Conservation (phyloP, 2,329 filamentous ascomycete species). For the Colletotrichum sp. region DNA sequence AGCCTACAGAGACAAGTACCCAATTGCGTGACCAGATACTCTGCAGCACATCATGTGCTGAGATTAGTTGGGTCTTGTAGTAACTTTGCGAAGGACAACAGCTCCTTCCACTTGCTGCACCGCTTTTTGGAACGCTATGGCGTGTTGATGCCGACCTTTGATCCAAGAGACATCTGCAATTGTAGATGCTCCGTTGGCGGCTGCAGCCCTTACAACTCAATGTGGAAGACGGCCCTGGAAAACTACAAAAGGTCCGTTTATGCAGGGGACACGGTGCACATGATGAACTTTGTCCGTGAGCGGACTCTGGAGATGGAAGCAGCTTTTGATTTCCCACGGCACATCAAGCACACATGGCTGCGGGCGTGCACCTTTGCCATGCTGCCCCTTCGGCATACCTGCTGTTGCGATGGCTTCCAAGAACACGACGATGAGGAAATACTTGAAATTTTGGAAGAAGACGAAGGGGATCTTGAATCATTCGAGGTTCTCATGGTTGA, state of each 20-base stretch:
- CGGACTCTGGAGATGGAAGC: no score
- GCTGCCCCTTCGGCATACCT: background rate
- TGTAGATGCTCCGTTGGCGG: background rate
- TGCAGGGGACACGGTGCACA: no score
- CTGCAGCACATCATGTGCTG: no score
- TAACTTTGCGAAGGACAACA: no score
- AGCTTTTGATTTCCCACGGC: background rate
- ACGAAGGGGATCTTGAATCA: fast-evolving
- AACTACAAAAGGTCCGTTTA: no score
- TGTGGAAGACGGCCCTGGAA: background rate
- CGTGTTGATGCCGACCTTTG: no score
- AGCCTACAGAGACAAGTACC: no score
- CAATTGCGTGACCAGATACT: no score
- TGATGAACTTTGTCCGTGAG: no score
- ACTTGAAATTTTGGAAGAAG: background rate
- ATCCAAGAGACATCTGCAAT: background rate
- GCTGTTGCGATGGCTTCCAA: background rate
- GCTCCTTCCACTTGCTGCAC: no score
- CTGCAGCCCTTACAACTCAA: background rate
- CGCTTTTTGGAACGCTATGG: no score
- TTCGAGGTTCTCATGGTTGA: background rate
- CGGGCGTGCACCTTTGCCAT: background rate
- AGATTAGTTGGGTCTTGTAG: no score
- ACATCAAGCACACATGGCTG: background rate
- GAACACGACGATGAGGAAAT: background rate